These are phyloP conservation scores for Nicotiana sylvestris DNA, from an alignment of 257 asterid genomes.

Conservation along the genomic window DNA sequence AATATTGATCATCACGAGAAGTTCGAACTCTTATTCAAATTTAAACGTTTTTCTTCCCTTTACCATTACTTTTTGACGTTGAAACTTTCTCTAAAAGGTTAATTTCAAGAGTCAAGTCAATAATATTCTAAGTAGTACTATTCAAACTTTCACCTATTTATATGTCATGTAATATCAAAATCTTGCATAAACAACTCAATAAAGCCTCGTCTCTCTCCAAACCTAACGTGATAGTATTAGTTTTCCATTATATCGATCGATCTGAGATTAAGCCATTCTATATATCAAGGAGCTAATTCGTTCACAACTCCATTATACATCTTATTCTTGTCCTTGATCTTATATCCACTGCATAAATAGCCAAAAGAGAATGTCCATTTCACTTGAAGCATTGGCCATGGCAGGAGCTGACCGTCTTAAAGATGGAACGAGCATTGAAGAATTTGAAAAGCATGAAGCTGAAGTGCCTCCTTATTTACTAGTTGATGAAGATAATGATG, in stretches of 20 bases:
- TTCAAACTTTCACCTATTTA: not conserved
- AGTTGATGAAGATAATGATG: not conserved
- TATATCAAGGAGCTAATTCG: not conserved
- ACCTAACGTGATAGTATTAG: not conserved
- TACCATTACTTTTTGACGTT: not conserved
- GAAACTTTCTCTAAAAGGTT: not conserved
- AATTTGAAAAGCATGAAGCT: not conserved
- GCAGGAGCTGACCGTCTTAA: conserved; percentile 31
- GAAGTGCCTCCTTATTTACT: not conserved
- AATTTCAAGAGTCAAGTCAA: not conserved
- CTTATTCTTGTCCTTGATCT: not conserved
- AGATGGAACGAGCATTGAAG: conserved; percentile 15
- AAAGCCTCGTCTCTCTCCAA: not conserved
- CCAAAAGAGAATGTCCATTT: conserved; percentile 20
- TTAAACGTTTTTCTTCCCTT: not conserved
- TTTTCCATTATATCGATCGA: not conserved
- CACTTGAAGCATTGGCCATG: conserved; percentile 57
- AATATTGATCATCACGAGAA: not conserved
- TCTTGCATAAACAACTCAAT: not conserved
- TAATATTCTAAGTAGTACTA: not conserved
- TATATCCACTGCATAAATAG: not conserved
- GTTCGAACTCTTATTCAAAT: not conserved
- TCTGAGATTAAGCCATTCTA: not conserved
- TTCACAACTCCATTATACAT: not conserved
- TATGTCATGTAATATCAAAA: not conserved